Conservation (phyloP, 768 basidiomycete genomes). For the Hebeloma cylindrosporum region DNA sequence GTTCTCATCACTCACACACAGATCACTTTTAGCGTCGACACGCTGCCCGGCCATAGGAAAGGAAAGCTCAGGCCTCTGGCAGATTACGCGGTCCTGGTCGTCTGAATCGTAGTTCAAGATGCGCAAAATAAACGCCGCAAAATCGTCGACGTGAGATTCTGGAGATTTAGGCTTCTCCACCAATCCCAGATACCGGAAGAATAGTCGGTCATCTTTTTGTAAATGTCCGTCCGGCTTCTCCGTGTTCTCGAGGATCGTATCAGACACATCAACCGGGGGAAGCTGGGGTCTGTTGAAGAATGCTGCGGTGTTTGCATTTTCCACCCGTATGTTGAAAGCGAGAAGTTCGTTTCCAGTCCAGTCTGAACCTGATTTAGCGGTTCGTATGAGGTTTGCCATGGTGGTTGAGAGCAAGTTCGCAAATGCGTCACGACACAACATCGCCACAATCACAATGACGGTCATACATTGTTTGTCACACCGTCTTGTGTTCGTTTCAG, state of each 20-base stretch:
- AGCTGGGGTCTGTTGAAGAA: slow-evolving; percentile 12
- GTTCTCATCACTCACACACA: slow-evolving; percentile 5
- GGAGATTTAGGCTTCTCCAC: slow-evolving; percentile 2
- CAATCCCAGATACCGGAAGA: slow-evolving; percentile 12
- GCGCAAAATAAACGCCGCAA: slow-evolving; percentile 12
- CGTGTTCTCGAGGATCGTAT: slow-evolving; percentile 12
- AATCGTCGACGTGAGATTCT: slow-evolving; percentile 14
- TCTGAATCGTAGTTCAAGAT: slow-evolving; percentile 18
- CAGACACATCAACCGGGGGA: slow-evolving; percentile 3
- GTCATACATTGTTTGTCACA: too few relatives aligned
- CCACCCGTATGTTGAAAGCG: slow-evolving; percentile 11
- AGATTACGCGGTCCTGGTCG: slow-evolving; percentile 14
- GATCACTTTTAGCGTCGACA: slow-evolving; percentile 12
- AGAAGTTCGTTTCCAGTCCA: slow-evolving; percentile 14
- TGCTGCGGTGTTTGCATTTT: neutral
- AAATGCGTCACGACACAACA: too few relatives aligned
- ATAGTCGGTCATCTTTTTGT: slow-evolving; percentile 11
- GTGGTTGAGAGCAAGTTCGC: neutral
- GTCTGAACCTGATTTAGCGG: slow-evolving; percentile 3
- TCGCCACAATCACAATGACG: too few relatives aligned
- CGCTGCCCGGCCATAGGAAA: slow-evolving; percentile 12
- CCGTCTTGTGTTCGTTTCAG: too few relatives aligned
- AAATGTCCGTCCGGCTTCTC: slow-evolving; percentile 8
- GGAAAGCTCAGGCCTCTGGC: slow-evolving; percentile 7
- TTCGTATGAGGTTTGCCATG: slow-evolving; percentile 6